Percentiles rank a stretch among this genome's conserved stretches.
These are phyloP conservation scores for Elsinoe ampelina DNA, from an alignment of 2,329 filamentous ascomycete species.

Conservation along the genomic window DNA sequence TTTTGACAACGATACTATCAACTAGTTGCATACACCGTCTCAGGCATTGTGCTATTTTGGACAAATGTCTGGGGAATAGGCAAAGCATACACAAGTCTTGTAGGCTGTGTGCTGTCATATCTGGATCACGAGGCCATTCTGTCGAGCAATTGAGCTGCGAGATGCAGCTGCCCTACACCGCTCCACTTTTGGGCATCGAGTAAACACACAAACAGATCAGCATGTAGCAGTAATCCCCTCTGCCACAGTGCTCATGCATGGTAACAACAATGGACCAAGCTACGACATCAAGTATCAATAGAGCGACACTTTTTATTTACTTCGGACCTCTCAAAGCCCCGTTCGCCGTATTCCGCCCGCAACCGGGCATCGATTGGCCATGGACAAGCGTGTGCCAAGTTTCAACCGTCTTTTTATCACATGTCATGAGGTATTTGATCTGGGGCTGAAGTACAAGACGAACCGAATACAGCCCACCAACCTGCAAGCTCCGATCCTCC, in stretches of 20 bases:
- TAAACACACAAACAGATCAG: constrained; percentile 6
- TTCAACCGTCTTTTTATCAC: constrained; percentile 7
- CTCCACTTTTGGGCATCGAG: neutral
- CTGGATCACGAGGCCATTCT: neutral
- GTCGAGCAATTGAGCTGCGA: neutral
- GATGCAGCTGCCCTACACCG: neutral
- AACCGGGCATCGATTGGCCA: constrained; percentile 3
- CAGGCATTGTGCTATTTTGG: neutral
- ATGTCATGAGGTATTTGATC: constrained; percentile 9
- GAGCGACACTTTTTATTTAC: neutral
- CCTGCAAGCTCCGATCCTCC: neutral
- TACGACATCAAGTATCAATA: neutral
- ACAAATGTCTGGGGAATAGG: constrained; percentile 1
- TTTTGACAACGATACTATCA: constrained; percentile 12
- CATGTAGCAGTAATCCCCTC: neutral
- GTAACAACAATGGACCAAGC: too few relatives aligned
- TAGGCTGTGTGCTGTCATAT: neutral
- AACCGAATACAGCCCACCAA: neutral
- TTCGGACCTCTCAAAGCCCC: neutral
- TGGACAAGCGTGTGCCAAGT: neutral
- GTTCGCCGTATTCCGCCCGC: constrained; percentile 3
- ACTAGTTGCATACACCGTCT: constrained; percentile 10
- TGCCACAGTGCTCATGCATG: too few relatives aligned
- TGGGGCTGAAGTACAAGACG: neutral
- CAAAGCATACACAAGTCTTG: neutral